Evolutionary conservation across 805 yeast species (phyloP), one percentile per base, ranked within the genome.

Genomic region (Metschnikowia amazonensis): DNA sequence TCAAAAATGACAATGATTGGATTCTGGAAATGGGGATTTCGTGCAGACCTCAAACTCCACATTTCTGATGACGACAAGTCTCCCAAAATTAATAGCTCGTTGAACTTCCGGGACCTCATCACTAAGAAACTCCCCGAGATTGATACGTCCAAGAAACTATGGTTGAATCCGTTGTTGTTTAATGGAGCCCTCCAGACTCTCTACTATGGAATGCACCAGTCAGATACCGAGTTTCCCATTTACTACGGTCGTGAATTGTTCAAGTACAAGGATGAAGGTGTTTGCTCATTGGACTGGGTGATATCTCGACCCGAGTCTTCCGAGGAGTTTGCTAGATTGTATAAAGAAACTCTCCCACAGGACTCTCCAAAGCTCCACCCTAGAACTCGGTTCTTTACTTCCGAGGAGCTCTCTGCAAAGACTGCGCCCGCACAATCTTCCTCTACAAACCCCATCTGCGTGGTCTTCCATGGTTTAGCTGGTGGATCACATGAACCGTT

Each of bases 401-500:
- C 63, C 45, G 52, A 50, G 2, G 92, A 84, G 59, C 52, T 77
- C 36, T 61, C 54, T 55, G 41, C 55, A 43, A 32, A 45, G 21
- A 50, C 47, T 9, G 44, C 43, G 3, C 41, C 42, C 6, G 53
- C 40, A 18, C 52, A 48, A 30, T 32, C 24, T 5, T 66, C 66
- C 16, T 69, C 64, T 40, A 53, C 69, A 2, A 72, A 63, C 39
- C 95, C 95, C 2, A 69, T 88, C 57, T 67, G 84, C 14, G 75
- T 87, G 25, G 65, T 79, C 3, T 63, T 85, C 34, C 95, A 88
- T 59, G 96, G 96, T 0, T 74, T 87, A 31, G 82, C 86, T 1
- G 96, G 96, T 5, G 94, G 95, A 0, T 82, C 90, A n/a, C 86
- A 83, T 50, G 95, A 87, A 60, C 73, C 85, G 5, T 81, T 87